These are phyloP conservation scores for Cadophora luteo-olivacea DNA, from an alignment of 2,329 filamentous ascomycete genomes.

Conservation along the genomic window DNA sequence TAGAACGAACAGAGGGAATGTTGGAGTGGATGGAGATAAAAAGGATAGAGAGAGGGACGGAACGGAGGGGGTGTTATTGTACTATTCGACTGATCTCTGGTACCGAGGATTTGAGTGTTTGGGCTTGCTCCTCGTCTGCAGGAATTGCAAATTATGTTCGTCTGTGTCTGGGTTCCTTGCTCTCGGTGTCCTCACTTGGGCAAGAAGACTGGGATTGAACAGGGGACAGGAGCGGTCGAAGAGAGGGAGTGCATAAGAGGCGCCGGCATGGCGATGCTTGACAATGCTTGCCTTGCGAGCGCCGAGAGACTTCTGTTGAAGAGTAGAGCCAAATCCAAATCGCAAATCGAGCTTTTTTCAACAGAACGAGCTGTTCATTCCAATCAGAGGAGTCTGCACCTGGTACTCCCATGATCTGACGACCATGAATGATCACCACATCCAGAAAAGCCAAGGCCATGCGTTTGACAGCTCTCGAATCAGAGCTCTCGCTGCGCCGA, in stretches of 20 bases:
- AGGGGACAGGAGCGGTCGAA: neutral
- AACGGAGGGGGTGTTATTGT: neutral
- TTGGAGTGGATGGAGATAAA: too few species aligned
- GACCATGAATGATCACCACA: neutral
- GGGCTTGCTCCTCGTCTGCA: neutral
- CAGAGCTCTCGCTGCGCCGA: too few species aligned
- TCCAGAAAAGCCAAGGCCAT: slow-evolving; percentile 1
- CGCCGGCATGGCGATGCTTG: slow-evolving; percentile 5
- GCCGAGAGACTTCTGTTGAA: neutral
- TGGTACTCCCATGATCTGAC: neutral
- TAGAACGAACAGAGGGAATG: neutral
- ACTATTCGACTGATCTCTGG: neutral
- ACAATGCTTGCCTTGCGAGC: slow-evolving; percentile 2
- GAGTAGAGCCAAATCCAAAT: neutral
- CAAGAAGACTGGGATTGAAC: neutral
- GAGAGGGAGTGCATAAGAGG: neutral
- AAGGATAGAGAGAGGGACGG: too few species aligned
- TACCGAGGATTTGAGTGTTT: neutral
- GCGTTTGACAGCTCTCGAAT: neutral
- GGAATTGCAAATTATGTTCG: neutral
- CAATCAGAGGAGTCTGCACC: neutral
- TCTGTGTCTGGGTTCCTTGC: neutral
- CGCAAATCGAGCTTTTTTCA: neutral
- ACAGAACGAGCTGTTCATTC: neutral
- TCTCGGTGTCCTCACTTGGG: neutral